Conservation (phyloP, 2,329 filamentous ascomycete species). For the Cladosporium sphaerospermum region DNA sequence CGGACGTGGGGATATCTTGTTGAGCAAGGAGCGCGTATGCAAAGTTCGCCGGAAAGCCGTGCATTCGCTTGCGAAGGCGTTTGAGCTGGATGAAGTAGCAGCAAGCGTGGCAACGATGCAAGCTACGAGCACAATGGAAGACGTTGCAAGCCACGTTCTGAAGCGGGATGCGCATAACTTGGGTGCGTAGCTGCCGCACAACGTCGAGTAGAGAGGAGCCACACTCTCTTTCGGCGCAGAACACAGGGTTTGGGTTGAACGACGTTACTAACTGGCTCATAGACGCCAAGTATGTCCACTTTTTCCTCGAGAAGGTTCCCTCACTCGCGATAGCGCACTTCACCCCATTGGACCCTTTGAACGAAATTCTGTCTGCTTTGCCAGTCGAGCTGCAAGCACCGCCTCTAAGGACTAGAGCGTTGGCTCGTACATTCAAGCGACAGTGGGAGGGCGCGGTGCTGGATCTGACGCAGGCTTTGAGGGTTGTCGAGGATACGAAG, state of each 20-base stretch:
- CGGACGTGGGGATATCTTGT: conserved; percentile 50
- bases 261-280: not conserved
- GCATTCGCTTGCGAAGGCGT: conserved; percentile 69
- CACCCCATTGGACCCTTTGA: conserved; percentile 60
- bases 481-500: conserved; percentile 41
- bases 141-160: conserved; percentile 67
- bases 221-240: not conserved
- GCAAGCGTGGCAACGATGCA: conserved; percentile 81
- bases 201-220: not conserved
- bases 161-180: conserved; percentile 59
- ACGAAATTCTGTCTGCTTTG: conserved; percentile 59
- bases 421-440: conserved; percentile 68
- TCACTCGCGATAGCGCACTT: conserved; percentile 65
- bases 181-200: conserved; percentile 12
- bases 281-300: conserved; percentile 83
- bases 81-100: conserved; percentile 75
- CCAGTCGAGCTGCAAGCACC: conserved; percentile 61
- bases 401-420: conserved; percentile 64
- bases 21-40: conserved; percentile 71
- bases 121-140: conserved; percentile 67
- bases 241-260: not conserved
- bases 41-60: conserved; percentile 76
- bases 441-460: conserved; percentile 63
- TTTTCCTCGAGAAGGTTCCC: conserved; percentile 86
- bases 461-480: conserved; percentile 65